phyloP scores from a whole-genome alignment of 352 stramenopile species.

The Phytopythium oedochilum region DNA sequence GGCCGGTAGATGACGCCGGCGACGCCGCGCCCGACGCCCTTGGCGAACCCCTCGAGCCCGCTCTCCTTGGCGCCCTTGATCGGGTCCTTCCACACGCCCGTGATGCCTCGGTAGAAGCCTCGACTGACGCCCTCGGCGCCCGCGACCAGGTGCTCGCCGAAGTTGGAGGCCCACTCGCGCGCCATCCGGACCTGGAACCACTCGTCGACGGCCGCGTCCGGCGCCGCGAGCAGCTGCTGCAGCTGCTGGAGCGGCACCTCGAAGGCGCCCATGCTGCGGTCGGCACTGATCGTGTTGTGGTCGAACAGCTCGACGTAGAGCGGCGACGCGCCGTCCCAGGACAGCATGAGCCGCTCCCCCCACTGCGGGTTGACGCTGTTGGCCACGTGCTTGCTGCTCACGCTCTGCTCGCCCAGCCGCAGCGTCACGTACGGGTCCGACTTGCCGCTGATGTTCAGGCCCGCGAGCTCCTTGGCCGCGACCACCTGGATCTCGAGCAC shows the following conservation, averaged over 20 bases:
- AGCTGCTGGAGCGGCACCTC: constrained; percentile 38
- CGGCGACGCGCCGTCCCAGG: constrained; percentile 67
- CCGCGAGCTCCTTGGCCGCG: constrained; percentile 51
- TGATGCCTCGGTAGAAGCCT: constrained; percentile 69
- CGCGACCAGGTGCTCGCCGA: constrained; percentile 78
- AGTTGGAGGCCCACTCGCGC: constrained; percentile 66
- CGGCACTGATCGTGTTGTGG: constrained; percentile 60
- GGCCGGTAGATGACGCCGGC: constrained; percentile 65
- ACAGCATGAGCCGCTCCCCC: constrained; percentile 71
- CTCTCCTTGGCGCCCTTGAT: constrained; percentile 73
- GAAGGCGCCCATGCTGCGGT: constrained; percentile 64
- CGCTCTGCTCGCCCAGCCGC: constrained; percentile 61
- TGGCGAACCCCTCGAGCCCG: constrained; percentile 67
- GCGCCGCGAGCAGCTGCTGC: constrained; percentile 17
- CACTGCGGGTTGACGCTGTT: constrained; percentile 69
- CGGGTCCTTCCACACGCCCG: constrained; percentile 71
- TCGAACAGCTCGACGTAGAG: constrained; percentile 67
- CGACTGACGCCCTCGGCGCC: constrained; percentile 64
- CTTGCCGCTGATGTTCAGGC: constrained; percentile 74
- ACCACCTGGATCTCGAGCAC: constrained; percentile 73
- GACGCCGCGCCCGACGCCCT: constrained; percentile 64
- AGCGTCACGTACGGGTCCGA: constrained; percentile 81
- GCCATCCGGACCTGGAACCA: constrained; percentile 62
- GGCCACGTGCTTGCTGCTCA: constrained; percentile 59
- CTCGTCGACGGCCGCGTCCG: constrained; percentile 22